Base-by-base conservation (phyloP, 2,329 filamentous ascomycete species). In the Aspergillus hiratsukae region DNA sequence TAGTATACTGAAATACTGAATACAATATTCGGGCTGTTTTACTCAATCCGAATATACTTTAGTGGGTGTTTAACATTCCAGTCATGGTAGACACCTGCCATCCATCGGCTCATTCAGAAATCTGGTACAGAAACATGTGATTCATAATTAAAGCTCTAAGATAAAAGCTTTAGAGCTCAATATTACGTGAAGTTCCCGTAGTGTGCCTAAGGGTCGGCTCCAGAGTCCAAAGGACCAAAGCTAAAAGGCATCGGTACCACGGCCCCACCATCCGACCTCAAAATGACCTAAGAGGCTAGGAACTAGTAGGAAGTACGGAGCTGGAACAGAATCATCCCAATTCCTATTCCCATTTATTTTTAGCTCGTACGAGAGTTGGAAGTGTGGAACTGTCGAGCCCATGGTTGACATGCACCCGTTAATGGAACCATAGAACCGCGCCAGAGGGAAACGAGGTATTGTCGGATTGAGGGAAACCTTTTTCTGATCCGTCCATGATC, bases 241-340 rank as follows among this genome's bases (percentile, higher is more conserved):
- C 48, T 41, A 56, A 58, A 57, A 53, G 23, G 46, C 56, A 56
- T 53, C 58, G 56, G 61, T 45, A 48, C 43, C 49, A 40, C 65
- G 67, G 68, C 66, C 67, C 68, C 68, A 67, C 68, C 65, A 67
- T 63, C 68, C 68, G 68, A 54, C 41, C 58, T 53, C 58, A 58
- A 61, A 50, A 57, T 53, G 54, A 17, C 31, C 31, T 37, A 7
- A 14, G 14, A 17, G 1, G 31, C 23, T 23, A 23, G 23, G 23
- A 23, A 23, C n/a, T n/a, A n/a, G 23, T 23, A 23, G 2, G 23
- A 3, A 23, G 2, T 17, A 17, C 31, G 6, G 31, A 17, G 31
- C 14, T 17, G 31, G 31, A 37, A 45, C 41, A 45, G 40, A 43
- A 21, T 23, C 19, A 37, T 37, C 17, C 31, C 31, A 7, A 17